A percentile compares a stretch with the other conserved stretches of the same genome.
Conservation (phyloP, 1,139 yeast species). For the Nakaseomyces nivariensis region DNA sequence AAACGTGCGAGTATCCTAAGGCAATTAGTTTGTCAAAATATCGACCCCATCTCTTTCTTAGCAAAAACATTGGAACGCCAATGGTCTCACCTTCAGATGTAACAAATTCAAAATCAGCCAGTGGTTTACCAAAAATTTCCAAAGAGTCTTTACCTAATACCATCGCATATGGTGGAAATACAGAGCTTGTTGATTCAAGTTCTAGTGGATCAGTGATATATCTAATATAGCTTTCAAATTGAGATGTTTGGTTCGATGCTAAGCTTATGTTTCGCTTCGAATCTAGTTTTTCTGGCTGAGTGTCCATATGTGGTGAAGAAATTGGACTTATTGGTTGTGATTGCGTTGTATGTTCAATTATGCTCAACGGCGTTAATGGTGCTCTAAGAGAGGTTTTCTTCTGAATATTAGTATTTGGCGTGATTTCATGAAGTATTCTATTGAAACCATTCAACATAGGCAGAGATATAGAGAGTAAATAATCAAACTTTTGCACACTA, state of each 20-base stretch:
- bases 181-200: slow-evolving; percentile 54
- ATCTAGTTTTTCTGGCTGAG: neutral
- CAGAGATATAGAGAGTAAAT: slow-evolving; percentile 47
- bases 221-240: slow-evolving; percentile 62
- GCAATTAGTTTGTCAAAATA: slow-evolving; percentile 54
- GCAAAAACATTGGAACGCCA: slow-evolving; percentile 50
- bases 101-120: slow-evolving; percentile 63
- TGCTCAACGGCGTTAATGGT: slow-evolving; percentile 1
- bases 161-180: slow-evolving; percentile 66
- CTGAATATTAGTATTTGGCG: slow-evolving; percentile 11
- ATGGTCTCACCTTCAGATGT: slow-evolving; percentile 58
- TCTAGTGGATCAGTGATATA: slow-evolving; percentile 65
- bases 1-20: slow-evolving; percentile 44
- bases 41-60: slow-evolving; percentile 68
- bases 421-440: slow-evolving; percentile 6
- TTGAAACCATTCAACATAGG: slow-evolving; percentile 53
- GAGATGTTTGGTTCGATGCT: slow-evolving; percentile 15
- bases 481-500: slow-evolving; percentile 50
- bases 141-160: slow-evolving; percentile 67
- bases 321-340: slow-evolving; percentile 3
- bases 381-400: neutral
- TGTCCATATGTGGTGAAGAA: neutral
- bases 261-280: neutral
- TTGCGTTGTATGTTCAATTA: neutral
- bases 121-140: slow-evolving; percentile 51